Evolutionary conservation across 805 yeast genomes (phyloP), one percentile per base, ranked within the genome.

Genomic region (Myxozyma geophila): DNA sequence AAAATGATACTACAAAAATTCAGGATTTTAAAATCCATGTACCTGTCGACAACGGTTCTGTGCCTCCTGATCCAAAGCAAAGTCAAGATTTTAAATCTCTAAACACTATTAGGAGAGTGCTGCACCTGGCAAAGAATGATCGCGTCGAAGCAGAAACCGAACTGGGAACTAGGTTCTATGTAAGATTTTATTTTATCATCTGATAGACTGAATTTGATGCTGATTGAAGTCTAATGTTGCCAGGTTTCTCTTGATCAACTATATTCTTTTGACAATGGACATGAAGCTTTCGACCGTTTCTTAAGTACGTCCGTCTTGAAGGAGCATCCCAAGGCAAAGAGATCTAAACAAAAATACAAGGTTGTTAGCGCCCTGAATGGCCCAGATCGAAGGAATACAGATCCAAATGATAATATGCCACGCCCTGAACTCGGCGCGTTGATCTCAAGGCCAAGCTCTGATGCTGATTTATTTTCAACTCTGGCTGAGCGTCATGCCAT

Each of bases 61-160:
- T 28, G 28, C 28, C 5, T 28, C 28, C 28, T 28, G 28, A 28
- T 28, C 41, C 3, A 2, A 39, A 39, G 6, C 46, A 39, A 43
- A 17, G 9, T 13, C 17, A 13, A 43, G 21, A 43, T 17, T 13
- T 17, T 7, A 12, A 19, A 39, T 53, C 48, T 23, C 21, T 43
- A 19, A 43, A 47, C 7, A 46, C 53, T 12, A 23, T 56, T 17
- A 49, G 7, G 13, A 19, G 41, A 3, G 46, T 56, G 3, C 35
- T 56, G 12, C 60, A 49, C n/a, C 46, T 21, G 7, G 17, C 13
- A n/a, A 19, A 33, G 19, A 49, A 40, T 40, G 54, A 40, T 39
- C 23, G 21, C 13, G 46, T 56, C 21, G 53, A 48, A n/a, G 60
- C 28, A 5, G 60, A 56, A 39, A 23, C 33, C 7, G 43, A 15